phyloP scores from a whole-genome alignment of 2,329 filamentous ascomycete species.

The Fusarium ambrosium region DNA sequence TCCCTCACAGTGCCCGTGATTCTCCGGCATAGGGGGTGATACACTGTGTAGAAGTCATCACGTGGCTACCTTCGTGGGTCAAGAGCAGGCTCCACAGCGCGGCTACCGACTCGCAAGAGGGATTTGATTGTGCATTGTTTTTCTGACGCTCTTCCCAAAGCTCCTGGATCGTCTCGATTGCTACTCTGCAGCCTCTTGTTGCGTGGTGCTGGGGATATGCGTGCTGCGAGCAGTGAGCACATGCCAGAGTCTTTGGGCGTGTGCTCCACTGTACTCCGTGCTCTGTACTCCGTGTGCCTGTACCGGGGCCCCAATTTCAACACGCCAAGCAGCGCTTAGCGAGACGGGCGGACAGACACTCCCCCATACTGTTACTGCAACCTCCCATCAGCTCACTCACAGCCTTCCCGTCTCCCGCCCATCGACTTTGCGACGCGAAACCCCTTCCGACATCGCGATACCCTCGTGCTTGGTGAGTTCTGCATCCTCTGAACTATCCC shows the following conservation, averaged over 20 bases:
- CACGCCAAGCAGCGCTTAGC: constrained; percentile 53
- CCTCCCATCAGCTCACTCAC: constrained; percentile 49
- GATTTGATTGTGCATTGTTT: constrained; percentile 42
- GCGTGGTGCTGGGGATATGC: constrained; percentile 33
- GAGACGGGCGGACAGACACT: constrained; percentile 45
- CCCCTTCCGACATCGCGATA: constrained; percentile 45
- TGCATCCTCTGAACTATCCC: constrained; percentile 32
- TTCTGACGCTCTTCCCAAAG: constrained; percentile 25
- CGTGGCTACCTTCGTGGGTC: constrained; percentile 53
- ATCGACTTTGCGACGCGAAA: constrained; percentile 45
- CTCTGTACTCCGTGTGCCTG: constrained; percentile 41
- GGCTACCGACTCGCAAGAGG: constrained; percentile 38
- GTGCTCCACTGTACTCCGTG: constrained; percentile 49
- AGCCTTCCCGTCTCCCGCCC: constrained; percentile 29
- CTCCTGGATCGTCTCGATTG: constrained; percentile 20
- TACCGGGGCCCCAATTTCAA: constrained; percentile 47
- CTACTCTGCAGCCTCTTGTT: constrained; percentile 21
- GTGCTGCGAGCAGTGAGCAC: constrained; percentile 45
- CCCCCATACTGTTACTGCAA: constrained; percentile 46
- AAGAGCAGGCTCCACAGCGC: constrained; percentile 43
- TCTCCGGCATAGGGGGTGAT: constrained; percentile 9
- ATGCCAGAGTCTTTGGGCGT: constrained; percentile 48
- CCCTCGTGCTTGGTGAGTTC: constrained; percentile 44
- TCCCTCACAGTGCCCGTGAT: constrained; percentile 44
- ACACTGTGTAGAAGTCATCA: constrained; percentile 51